phyloP scores from a whole-genome alignment of 2,329 filamentous ascomycete species.

The Chrysoporthe deuterocubensis region DNA sequence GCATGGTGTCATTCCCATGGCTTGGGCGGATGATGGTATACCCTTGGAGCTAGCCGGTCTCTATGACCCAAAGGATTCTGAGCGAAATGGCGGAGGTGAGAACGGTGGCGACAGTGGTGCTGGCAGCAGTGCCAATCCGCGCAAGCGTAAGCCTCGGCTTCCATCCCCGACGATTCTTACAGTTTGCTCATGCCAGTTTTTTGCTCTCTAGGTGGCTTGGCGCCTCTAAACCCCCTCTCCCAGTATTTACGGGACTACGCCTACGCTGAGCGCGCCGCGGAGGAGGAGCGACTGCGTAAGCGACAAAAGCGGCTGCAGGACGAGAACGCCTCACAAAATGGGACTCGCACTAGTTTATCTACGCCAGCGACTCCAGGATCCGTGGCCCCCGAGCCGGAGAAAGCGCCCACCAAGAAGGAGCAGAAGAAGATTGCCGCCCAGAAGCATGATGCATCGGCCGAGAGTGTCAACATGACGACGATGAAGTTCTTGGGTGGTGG shows the following conservation, averaged over 20 bases:
- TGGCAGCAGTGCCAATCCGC: constrained; percentile 57
- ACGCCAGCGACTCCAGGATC: constrained; percentile 66
- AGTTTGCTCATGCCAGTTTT: constrained; percentile 18
- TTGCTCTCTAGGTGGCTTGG: constrained; percentile 41
- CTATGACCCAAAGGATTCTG: constrained; percentile 25
- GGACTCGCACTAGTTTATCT: constrained; percentile 59
- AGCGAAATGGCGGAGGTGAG: constrained; percentile 39
- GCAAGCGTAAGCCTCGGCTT: constrained; percentile 60
- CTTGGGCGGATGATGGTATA: constrained; percentile 74
- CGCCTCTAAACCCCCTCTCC: constrained; percentile 53
- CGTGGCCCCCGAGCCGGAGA: constrained; percentile 66
- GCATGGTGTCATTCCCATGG: constrained; percentile 76
- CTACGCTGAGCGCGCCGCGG: constrained; percentile 68
- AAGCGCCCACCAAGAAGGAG: constrained; percentile 86
- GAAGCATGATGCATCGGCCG: constrained; percentile 76
- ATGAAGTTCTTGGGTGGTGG: constrained; percentile 66
- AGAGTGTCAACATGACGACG: constrained; percentile 80
- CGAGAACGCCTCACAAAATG: constrained; percentile 55
- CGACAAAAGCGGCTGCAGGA: constrained; percentile 64
- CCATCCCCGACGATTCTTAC: not conserved
- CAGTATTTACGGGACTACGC: constrained; percentile 64
- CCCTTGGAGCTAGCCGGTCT: constrained; percentile 48
- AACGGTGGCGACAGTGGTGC: constrained; percentile 51
- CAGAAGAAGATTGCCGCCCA: constrained; percentile 75
- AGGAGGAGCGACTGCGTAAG: constrained; percentile 72